Evolutionary conservation across 1,284 basidiomycete genomes (phyloP).

Genomic region (Cutaneotrichosporon mucoides): DNA sequence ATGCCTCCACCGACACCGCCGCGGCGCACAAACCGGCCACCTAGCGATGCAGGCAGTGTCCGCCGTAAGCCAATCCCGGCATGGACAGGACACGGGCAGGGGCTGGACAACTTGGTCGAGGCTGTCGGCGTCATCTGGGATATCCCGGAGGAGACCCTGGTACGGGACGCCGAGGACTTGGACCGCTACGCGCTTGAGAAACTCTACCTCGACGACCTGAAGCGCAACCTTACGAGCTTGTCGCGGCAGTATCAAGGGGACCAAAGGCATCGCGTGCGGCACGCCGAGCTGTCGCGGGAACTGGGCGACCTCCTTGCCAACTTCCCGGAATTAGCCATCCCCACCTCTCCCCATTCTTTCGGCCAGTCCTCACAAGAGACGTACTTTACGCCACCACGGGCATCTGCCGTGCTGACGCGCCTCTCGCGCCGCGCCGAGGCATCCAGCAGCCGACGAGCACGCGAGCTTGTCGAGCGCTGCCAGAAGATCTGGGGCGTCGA

Average conservation of each 20-base stretch:
- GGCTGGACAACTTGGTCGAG: conserved; percentile 25
- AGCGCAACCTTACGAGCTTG: conserved; percentile 24
- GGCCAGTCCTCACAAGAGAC: neutral
- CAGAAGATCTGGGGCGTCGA: conserved; percentile 42
- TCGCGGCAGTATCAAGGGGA: conserved; percentile 15
- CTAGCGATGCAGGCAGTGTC: conserved; percentile 1
- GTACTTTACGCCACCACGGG: conserved; percentile 36
- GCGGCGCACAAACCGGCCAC: neutral
- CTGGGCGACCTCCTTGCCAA: conserved; percentile 21
- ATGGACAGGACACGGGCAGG: conserved; percentile 16
- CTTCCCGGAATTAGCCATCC: conserved; percentile 33
- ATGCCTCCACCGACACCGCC: neutral
- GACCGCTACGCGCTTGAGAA: conserved; percentile 33
- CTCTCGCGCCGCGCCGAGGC: conserved; percentile 24
- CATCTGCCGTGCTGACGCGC: conserved; percentile 31
- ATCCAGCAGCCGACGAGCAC: conserved; percentile 21
- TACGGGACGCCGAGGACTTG: conserved; percentile 34
- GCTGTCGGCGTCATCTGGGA: conserved; percentile 41
- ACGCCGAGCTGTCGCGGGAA: conserved; percentile 21
- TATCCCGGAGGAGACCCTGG: conserved; percentile 26
- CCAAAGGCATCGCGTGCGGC: conserved; percentile 23
- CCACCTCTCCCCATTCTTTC: conserved; percentile 11
- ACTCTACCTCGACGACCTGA: conserved; percentile 43
- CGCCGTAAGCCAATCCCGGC: conserved; percentile 33
- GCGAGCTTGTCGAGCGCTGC: conserved; percentile 42